A percentile compares a stretch with the other conserved stretches of the same genome.
phyloP scores from a whole-genome alignment of 225 moss, liverwort and hornwort genomes.

The Polytrichum formosum region DNA sequence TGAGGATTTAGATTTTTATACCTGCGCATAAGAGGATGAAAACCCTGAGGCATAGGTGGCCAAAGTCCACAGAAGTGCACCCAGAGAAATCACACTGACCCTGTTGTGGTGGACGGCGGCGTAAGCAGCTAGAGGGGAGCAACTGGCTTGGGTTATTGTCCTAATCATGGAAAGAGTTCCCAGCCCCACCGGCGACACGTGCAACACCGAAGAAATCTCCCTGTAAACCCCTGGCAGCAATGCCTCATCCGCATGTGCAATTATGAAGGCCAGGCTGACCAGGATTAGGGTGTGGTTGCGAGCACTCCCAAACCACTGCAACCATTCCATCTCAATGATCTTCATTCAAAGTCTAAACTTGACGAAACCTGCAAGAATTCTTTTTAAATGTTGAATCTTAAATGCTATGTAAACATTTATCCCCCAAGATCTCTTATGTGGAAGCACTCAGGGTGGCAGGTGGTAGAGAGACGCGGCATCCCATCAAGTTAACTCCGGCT shows the following conservation, averaged over 20 bases:
- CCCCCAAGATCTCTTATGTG: too few species aligned
- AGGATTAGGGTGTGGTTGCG: neutral
- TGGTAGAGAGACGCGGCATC: too few species aligned
- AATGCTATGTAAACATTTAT: too few species aligned
- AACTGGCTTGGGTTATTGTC: neutral
- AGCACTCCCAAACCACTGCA: neutral
- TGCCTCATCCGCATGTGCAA: slow-evolving; percentile 8
- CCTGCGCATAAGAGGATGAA: slow-evolving; percentile 1
- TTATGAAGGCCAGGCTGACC: slow-evolving; percentile 4
- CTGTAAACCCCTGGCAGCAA: slow-evolving; percentile 7
- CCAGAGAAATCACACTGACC: slow-evolving; percentile 1
- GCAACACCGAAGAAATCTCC: neutral
- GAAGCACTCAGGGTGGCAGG: too few species aligned
- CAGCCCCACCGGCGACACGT: neutral
- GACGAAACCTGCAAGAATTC: too few species aligned
- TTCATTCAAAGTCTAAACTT: too few species aligned
- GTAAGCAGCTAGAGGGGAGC: slow-evolving; percentile 2
- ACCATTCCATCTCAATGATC: neutral
- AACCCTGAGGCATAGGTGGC: slow-evolving; percentile 6
- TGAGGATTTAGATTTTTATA: neutral
- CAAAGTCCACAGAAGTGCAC: slow-evolving; percentile 7
- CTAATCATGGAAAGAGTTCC: slow-evolving; percentile 3
- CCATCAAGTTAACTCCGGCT: too few species aligned
- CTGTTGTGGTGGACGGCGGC: slow-evolving; percentile 7
- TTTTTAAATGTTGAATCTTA: too few species aligned